Evolutionary conservation across 192 early-diverging fungal species (phyloP).

Genomic region (Podila epicladia): DNA sequence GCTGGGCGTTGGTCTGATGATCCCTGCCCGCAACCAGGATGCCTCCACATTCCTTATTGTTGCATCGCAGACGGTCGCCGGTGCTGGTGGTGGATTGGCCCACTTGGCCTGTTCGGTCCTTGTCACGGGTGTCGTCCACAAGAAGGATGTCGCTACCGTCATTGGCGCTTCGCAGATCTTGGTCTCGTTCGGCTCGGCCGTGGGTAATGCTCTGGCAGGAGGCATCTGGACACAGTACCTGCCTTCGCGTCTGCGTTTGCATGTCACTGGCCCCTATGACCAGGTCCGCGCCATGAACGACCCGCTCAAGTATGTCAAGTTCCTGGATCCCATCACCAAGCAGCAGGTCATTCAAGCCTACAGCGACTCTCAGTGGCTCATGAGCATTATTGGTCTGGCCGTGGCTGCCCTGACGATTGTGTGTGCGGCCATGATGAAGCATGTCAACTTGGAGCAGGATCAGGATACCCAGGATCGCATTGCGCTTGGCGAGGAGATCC

Average conservation of each 20-base stretch:
- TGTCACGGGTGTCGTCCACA: slow-evolving; percentile 7
- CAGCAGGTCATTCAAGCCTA: not conserved
- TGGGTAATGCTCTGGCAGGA: not conserved
- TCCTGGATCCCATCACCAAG: not conserved
- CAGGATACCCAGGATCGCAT: slow-evolving; percentile 5
- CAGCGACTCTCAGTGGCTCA: slow-evolving; percentile 2
- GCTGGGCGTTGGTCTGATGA: not conserved
- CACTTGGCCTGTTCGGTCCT: slow-evolving; percentile 2
- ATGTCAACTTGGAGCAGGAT: slow-evolving; percentile 1
- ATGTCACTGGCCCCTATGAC: not conserved
- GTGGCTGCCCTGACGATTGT: not conserved
- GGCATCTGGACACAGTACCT: slow-evolving; percentile 3
- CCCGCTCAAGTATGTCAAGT: not conserved
- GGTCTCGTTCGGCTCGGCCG: slow-evolving; percentile 1
- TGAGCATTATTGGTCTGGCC: not conserved
- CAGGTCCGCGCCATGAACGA: not conserved
- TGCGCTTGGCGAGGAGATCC: not conserved
- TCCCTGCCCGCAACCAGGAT: not conserved
- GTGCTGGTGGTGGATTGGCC: slow-evolving; percentile 9
- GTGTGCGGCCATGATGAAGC: not conserved
- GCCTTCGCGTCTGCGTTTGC: not conserved
- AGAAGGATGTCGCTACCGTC: slow-evolving; percentile 9
- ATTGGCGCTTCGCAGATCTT: not conserved
- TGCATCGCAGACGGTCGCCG: not conserved
- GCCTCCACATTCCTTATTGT: not conserved